These are phyloP conservation scores for Cadophora gregata DNA, from an alignment of 2,329 filamentous ascomycete species.

Conservation along the genomic window DNA sequence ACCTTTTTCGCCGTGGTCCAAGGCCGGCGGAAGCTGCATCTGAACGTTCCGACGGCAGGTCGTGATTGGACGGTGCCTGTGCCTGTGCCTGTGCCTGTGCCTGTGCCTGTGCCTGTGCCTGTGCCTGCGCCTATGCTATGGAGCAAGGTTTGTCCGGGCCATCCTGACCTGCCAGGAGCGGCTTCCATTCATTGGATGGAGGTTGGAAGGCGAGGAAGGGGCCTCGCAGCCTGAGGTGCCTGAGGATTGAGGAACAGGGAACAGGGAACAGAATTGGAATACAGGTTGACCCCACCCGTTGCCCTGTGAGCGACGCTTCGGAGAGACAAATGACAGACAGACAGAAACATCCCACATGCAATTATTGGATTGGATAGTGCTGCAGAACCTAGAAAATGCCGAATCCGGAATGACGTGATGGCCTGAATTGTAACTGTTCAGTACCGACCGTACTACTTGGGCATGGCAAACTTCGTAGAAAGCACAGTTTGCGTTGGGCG, in stretches of 20 bases:
- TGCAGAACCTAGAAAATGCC: slow-evolving; percentile 1
- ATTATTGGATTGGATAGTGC: too few relatives aligned
- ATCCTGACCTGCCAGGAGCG: slow-evolving; percentile 6
- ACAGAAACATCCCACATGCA: slow-evolving; percentile 5
- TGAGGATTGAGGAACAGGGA: background rate
- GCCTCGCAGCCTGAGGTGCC: too few relatives aligned
- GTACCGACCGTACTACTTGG: too few relatives aligned
- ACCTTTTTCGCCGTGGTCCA: background rate
- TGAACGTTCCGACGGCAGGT: background rate
- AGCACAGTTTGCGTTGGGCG: background rate
- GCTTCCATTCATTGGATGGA: background rate
- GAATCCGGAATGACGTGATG: background rate
- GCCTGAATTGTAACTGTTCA: background rate
- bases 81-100: too few relatives aligned
- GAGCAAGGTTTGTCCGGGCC: slow-evolving; percentile 7
- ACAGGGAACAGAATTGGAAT: too few relatives aligned
- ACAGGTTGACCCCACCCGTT: slow-evolving; percentile 11
- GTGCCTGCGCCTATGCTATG: background rate
- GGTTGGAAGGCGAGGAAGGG: too few relatives aligned
- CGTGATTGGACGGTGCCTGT: slow-evolving; percentile 12
- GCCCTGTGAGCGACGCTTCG: background rate
- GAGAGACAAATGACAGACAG: background rate
- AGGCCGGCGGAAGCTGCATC: slow-evolving; percentile 10
- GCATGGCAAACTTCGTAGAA: background rate
- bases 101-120: too few relatives aligned